Base-by-base conservation (phyloP, 495 filamentous ascomycete genomes). In the Hamigera avellanea region DNA sequence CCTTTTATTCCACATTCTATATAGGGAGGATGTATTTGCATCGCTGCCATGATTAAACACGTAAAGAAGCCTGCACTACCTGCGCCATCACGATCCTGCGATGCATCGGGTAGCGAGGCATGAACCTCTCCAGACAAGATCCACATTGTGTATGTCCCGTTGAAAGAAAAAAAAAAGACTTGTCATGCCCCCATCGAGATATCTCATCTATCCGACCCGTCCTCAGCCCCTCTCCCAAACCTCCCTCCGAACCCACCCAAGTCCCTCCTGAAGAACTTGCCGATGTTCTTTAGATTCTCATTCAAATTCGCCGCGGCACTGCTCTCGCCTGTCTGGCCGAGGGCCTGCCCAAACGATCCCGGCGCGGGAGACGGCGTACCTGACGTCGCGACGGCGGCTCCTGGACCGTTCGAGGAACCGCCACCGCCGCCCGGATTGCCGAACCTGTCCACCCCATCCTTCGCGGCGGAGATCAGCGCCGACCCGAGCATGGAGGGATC, bases 251-350 rank as follows among this genome's bases (percentile, higher is more conserved):
- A 77, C 2, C 80, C 80, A 26, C 85, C 82, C 19, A 89, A 73
- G 64, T 98, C 91, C 36, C 89, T 61, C 33, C 80, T 75, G 64
- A 98, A 96, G 61, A 98, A 94, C 59, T 91, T 95, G 2, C 91
- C 91, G 54, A 98, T 81, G 57, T 83, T 93, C 69, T 81, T 86
- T 57, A 94, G 49, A 56, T 95, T 95, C 60, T 93, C 86, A 48
- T 93, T 89, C 37, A 94, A 66, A 27, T 81, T 81, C 3, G 65
- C 70, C 6, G 70, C 58, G 14, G 68, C 58, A 38, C 43, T 52
- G 14, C 36, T 40, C 14, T 50, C 53, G 8, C 33, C 19, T 26
- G 35, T 23, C 25, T 40, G 45, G 32, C 48, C 49, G 33, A 40
- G 14, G n/a, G n/a, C n/a, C n/a, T n/a, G n/a, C n/a, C n/a, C n/a